Evolutionary conservation across 31 red algal species (phyloP), one percentile per base, ranked within the genome.

Genomic region (Odonthalia washingtoniensis): DNA sequence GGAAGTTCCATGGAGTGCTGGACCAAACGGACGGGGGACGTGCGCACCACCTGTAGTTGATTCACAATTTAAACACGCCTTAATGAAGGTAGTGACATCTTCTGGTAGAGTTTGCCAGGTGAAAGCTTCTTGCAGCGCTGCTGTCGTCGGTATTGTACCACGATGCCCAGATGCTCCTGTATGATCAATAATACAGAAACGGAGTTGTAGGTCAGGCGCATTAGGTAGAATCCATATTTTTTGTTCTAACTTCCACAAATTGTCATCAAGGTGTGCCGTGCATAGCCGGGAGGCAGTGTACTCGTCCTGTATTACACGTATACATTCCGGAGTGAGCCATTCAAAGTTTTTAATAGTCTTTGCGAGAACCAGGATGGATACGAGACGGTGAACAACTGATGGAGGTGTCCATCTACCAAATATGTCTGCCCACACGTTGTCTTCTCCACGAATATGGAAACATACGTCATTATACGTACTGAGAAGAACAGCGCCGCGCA

Each of bases 151-250:
- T 1, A 67, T 38, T 3, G 3, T 44, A 5, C 78, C 78, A 37
- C 78, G 9, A 46, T 82, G 78, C 18, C 78, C 78, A 0, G 2
- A 35, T 9, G 78, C 32, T 30, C 61, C 78, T 39, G 34, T 67
- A 24, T 82, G 78, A 0, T 53, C 5, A 24, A 82, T 4, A 5
- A 82, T 66, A 30, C 64, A 2, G 1, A 82, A 2, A 41, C 4
- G 30, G 21, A 68, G 61, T 24, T 82, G 2, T 18, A 82, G 61
- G 0, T 38, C 61, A 2, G 2, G 34, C 4, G 49, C 78, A 1
- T 68, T 28, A 0, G 57, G 1, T 32, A 63, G 78, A 2, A 82
- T 68, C 78, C 78, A 82, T 0, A 69, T 39, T n/a, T 4, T 2
- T 1, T 52, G 35, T n/a, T n/a, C n/a, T n/a, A n/a, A n/a, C n/a